Conservation (phyloP, 2,329 filamentous ascomycete species). For the Drechslerella dactyloides region DNA sequence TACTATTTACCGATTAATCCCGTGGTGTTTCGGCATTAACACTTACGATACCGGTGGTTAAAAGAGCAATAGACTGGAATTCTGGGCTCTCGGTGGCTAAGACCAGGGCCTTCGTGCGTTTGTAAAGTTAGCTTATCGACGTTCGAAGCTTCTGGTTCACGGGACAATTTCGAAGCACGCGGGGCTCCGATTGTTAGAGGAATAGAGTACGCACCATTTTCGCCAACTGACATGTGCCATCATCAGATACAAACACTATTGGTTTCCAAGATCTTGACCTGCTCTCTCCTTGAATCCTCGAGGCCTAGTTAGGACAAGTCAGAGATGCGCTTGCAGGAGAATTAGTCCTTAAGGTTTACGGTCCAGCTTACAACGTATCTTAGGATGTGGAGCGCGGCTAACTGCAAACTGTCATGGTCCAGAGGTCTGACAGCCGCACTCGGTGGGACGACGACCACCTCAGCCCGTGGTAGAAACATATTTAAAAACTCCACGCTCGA, state of each 20-base stretch:
- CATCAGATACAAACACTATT: not conserved
- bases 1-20: not conserved
- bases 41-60: conserved; percentile 4
- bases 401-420: conserved; percentile 1
- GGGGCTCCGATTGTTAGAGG: not conserved
- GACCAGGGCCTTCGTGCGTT: not conserved
- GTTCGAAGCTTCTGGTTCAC: too few species aligned
- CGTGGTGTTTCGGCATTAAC: not conserved
- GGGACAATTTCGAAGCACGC: too few species aligned
- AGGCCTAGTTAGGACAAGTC: not conserved
- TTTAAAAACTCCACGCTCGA: not conserved
- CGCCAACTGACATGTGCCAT: not conserved
- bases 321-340: not conserved
- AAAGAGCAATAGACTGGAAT: not conserved
- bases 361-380: conserved; percentile 1
- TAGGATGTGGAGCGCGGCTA: not conserved
- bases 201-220: not conserved
- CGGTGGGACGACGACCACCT: not conserved
- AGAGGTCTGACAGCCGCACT: not conserved
- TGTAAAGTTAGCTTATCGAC: too few species aligned
- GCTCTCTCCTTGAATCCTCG: not conserved
- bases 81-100: not conserved
- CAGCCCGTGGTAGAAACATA: not conserved
- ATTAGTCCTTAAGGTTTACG: not conserved
- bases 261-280: not conserved